A percentile compares a stretch with the other conserved stretches of the same genome.
These are phyloP conservation scores for Eucalyptus viminalis DNA, from an alignment of 345 rosid species.

Conservation along the genomic window DNA sequence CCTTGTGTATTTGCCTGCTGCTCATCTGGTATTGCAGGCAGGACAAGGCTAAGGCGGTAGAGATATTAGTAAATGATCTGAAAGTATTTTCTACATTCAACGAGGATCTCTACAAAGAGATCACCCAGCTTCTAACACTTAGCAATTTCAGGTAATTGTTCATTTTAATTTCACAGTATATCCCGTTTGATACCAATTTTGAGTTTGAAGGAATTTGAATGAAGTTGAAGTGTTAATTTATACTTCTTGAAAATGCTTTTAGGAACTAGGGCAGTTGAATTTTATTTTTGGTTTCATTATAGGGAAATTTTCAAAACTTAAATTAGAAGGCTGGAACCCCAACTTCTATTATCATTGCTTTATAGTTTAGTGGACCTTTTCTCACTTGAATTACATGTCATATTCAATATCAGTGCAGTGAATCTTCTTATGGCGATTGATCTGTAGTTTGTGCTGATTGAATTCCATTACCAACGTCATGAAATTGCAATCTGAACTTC, in stretches of 20 bases:
- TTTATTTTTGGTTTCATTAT: background rate
- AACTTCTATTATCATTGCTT: background rate
- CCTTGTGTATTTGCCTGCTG: background rate
- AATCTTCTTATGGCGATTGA: background rate
- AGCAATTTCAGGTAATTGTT: slow-evolving; percentile 59
- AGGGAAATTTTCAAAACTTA: background rate
- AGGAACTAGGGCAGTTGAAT: background rate
- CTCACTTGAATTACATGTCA: background rate
- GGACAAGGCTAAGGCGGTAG: slow-evolving; percentile 77
- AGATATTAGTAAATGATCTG: slow-evolving; percentile 72
- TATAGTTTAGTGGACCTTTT: background rate
- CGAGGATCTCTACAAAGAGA: slow-evolving; percentile 84
- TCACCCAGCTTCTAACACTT: slow-evolving; percentile 81
- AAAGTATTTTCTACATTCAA: slow-evolving; percentile 78
- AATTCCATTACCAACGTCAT: background rate
- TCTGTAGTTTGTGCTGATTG: background rate
- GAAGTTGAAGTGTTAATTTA: background rate
- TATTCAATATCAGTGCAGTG: background rate
- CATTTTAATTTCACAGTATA: background rate
- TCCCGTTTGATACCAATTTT: background rate
- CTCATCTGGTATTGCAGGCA: slow-evolving; percentile 23
- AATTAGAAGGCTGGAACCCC: background rate
- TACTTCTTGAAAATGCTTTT: background rate
- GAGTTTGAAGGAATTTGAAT: background rate
- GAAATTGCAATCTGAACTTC: background rate